Conservation (phyloP, 441 rosid genomes). For the Theobroma grandiflorum region DNA sequence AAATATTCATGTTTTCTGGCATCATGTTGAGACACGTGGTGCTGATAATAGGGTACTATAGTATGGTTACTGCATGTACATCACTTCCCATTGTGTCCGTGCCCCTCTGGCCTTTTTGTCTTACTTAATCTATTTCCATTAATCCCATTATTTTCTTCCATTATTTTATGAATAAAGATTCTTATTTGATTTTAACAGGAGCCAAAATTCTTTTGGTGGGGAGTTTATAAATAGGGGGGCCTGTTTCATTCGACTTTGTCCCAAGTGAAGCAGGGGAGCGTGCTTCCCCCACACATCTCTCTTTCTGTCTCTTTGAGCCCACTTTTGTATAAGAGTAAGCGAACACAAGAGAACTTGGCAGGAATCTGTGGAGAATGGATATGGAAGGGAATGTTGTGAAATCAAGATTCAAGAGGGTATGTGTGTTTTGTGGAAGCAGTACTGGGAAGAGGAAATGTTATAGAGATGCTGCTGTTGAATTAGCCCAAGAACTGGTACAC, state of each 20-base stretch:
- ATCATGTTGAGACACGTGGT: conserved; percentile 39
- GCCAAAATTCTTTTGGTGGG: not conserved
- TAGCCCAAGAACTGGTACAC: conserved; percentile 90
- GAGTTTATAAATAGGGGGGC: conserved; percentile 29
- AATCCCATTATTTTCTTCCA: not conserved
- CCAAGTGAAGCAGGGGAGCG: not conserved
- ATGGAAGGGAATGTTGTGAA: conserved; percentile 47
- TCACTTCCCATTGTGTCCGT: conserved; percentile 8
- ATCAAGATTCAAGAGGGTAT: conserved; percentile 83
- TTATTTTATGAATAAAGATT: no score
- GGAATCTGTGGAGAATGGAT: conserved; percentile 20
- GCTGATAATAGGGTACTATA: not conserved
- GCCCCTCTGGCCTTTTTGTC: conserved; percentile 33
- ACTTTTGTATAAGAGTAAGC: not conserved
- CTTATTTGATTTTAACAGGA: not conserved
- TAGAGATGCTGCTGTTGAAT: conserved; percentile 79
- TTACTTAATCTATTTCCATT: conserved; percentile 31
- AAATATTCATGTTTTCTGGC: conserved; percentile 26
- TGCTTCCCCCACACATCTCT: not conserved
- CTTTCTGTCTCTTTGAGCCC: not conserved
- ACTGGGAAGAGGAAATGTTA: conserved; percentile 85
- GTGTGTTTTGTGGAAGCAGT: conserved; percentile 97
- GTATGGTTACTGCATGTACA: not conserved
- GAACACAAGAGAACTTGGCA: not conserved
- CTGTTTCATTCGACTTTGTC: not conserved